Percentiles rank a stretch among this genome's conserved stretches.
phyloP scores from a whole-genome alignment of 768 basidiomycete genomes.

The Paxillus involutus region DNA sequence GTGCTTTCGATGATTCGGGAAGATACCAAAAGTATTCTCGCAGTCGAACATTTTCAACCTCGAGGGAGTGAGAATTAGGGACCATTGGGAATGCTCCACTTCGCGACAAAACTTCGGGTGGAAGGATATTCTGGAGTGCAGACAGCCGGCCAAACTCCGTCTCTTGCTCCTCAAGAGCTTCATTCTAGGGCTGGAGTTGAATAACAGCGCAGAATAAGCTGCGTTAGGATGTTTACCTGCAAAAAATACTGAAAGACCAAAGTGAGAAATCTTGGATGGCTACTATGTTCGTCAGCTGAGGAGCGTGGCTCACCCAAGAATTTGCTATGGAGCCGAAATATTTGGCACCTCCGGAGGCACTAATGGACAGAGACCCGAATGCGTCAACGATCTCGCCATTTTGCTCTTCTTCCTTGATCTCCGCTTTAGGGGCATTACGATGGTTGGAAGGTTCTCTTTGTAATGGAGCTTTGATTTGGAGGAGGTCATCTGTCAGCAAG shows the following conservation, averaged over 20 bases:
- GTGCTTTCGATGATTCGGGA: slow-evolving; percentile 58
- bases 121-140: slow-evolving; percentile 54
- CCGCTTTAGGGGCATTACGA: slow-evolving; percentile 36
- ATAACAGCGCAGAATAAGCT: not conserved
- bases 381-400: slow-evolving; percentile 74
- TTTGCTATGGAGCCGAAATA: slow-evolving; percentile 77
- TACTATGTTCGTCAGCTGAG: not conserved
- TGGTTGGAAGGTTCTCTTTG: slow-evolving; percentile 58
- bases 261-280: slow-evolving; percentile 12
- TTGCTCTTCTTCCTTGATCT: slow-evolving; percentile 61
- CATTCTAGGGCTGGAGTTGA: slow-evolving; percentile 47
- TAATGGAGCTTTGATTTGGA: slow-evolving; percentile 74
- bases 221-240: slow-evolving; percentile 44
- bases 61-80: slow-evolving; percentile 37
- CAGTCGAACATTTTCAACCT: slow-evolving; percentile 46
- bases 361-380: slow-evolving; percentile 78
- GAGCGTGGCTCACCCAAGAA: slow-evolving; percentile 54
- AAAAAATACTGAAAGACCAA: slow-evolving; percentile 58
- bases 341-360: slow-evolving; percentile 67
- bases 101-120: slow-evolving; percentile 60
- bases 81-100: slow-evolving; percentile 68
- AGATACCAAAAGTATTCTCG: slow-evolving; percentile 69
- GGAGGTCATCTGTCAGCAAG: slow-evolving; percentile 67
- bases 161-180: slow-evolving; percentile 55
- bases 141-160: slow-evolving; percentile 43